Conservation (phyloP, 1,284 basidiomycete genomes). For the Trichosporon coremiiforme region DNA sequence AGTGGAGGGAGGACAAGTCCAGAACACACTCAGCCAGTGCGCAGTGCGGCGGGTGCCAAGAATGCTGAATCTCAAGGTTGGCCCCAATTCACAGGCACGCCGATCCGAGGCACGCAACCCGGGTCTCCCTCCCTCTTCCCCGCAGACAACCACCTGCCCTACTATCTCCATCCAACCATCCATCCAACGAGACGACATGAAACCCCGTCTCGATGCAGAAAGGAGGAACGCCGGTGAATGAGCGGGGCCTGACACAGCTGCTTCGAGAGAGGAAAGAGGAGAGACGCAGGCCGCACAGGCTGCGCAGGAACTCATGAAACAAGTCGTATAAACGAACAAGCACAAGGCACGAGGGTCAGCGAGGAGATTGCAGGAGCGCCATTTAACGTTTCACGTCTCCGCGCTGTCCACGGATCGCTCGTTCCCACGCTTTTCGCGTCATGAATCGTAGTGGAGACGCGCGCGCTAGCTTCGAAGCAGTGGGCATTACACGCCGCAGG, state of each 20-base stretch:
- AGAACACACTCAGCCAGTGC: background rate
- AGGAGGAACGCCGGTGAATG: background rate
- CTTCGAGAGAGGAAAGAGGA: background rate
- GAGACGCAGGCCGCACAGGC: too few relatives aligned
- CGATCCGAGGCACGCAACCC: background rate
- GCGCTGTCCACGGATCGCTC: background rate
- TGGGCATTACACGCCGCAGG: background rate
- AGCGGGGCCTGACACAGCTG: too few relatives aligned
- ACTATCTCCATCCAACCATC: background rate
- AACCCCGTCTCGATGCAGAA: background rate
- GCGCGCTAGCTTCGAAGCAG: background rate
- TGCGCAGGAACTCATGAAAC: background rate
- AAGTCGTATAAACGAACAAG: background rate
- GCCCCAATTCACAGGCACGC: background rate
- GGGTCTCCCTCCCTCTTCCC: too few relatives aligned
- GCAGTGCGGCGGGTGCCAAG: background rate
- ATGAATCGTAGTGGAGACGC: background rate
- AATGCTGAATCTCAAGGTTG: background rate
- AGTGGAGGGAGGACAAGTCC: too few relatives aligned
- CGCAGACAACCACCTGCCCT: too few relatives aligned
- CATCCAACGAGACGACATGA: background rate
- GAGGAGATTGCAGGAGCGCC: background rate
- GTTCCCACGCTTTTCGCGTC: background rate
- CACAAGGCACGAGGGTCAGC: background rate
- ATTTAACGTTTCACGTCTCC: conserved; percentile 3